phyloP scores from a whole-genome alignment of 768 basidiomycete species.

The Suillus weaverae region DNA sequence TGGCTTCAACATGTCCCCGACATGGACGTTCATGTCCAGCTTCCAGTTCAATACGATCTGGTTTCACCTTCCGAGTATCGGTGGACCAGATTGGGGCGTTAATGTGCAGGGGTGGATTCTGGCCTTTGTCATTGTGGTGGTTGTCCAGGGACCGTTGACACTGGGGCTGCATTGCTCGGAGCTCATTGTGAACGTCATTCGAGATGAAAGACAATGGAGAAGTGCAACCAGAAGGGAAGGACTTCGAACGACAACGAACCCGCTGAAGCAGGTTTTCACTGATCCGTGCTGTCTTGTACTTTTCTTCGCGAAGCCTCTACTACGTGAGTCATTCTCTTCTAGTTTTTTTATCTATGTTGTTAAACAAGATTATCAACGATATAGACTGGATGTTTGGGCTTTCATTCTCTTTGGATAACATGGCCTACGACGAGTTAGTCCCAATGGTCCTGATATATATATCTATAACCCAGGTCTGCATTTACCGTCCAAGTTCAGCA shows the following conservation, averaged over 20 bases:
- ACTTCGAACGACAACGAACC: conserved; percentile 17
- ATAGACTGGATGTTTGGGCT: conserved; percentile 35
- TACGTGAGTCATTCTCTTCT: conserved; percentile 21
- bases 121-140: conserved; percentile 28
- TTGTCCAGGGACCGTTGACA: conserved; percentile 30
- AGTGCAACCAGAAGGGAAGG: conserved; percentile 21
- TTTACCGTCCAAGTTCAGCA: neutral
- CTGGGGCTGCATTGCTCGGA: conserved; percentile 29
- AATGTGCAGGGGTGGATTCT: conserved; percentile 24
- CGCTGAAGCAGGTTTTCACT: conserved; percentile 24
- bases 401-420: conserved; percentile 11
- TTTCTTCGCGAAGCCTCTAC: conserved; percentile 22
- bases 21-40: conserved; percentile 30
- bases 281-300: conserved; percentile 17
- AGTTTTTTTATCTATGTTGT: neutral
- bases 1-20: neutral
- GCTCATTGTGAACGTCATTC: conserved; percentile 28
- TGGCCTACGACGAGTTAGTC: too few species aligned
- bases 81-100: too few species aligned
- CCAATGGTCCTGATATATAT: conserved; percentile 3
- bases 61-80: conserved; percentile 21
- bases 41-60: conserved; percentile 21
- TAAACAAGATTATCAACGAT: neutral
- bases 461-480: conserved; percentile 27
- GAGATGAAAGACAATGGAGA: conserved; percentile 30